Conservation (phyloP, 495 filamentous ascomycete species). For the Cudoniella acicularis region DNA sequence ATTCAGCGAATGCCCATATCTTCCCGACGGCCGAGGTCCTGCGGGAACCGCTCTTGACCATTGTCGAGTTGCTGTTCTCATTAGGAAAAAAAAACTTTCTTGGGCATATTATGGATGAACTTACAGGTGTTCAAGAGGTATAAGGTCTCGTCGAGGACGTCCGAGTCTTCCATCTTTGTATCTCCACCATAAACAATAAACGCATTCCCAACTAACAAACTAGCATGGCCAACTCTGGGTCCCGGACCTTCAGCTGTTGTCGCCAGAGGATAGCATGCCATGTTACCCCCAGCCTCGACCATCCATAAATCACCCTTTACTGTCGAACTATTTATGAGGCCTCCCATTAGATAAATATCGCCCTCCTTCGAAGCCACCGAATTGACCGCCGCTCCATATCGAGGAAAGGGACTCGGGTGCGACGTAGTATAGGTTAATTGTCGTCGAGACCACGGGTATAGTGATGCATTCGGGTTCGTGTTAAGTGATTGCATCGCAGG, state of each 20-base stretch:
- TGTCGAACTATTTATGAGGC: conserved; percentile 85
- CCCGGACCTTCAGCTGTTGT: conserved; percentile 94
- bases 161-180: conserved; percentile 90
- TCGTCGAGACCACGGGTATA: conserved; percentile 96
- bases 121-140: conserved; percentile 97
- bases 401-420: conserved; percentile 85
- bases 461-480: conserved; percentile 48
- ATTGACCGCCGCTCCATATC: conserved; percentile 97
- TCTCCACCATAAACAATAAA: conserved; percentile 99
- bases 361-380: conserved; percentile 90
- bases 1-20: conserved; percentile 95
- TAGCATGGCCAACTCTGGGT: conserved; percentile 91
- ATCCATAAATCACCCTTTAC: conserved; percentile 98
- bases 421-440: conserved; percentile 79
- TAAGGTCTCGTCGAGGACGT: conserved; percentile 88
- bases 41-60: conserved; percentile 92
- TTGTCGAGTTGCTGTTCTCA: conserved; percentile 77
- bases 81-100: too few relatives aligned
- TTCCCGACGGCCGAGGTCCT: conserved; percentile 76
- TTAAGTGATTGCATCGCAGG: conserved; percentile 23
- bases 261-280: conserved; percentile 86
- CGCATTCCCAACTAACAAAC: conserved; percentile 93
- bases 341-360: conserved; percentile 97
- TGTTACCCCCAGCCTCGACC: conserved; percentile 83
- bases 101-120: conserved; percentile 26